These are phyloP conservation scores for Leptographium flavum DNA, from an alignment of 2,329 filamentous ascomycete genomes.

Conservation along the genomic window DNA sequence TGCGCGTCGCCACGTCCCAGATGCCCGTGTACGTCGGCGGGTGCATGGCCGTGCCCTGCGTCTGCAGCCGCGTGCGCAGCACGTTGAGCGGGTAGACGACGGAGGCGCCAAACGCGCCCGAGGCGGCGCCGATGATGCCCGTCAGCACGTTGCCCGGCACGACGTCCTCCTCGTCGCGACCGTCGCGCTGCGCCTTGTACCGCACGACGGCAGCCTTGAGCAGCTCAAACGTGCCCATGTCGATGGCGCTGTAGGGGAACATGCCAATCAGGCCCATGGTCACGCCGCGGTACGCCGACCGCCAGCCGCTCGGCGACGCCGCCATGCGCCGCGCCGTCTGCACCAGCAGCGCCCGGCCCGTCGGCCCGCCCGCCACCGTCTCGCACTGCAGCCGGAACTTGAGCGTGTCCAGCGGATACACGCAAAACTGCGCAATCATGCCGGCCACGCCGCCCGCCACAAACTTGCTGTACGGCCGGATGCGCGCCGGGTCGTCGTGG, in stretches of 20 bases:
- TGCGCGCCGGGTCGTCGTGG: constrained; percentile 64
- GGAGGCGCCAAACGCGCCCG: constrained; percentile 83
- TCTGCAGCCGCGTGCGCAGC: constrained; percentile 80
- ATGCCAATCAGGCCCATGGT: constrained; percentile 91
- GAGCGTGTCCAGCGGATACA: constrained; percentile 84
- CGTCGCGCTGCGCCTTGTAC: constrained; percentile 53
- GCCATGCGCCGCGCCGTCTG: constrained; percentile 74
- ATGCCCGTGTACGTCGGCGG: constrained; percentile 83
- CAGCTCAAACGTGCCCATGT: constrained; percentile 89
- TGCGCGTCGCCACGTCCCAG: constrained; percentile 74
- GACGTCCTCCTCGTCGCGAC: constrained; percentile 72
- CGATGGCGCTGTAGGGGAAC: constrained; percentile 95
- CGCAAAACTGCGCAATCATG: constrained; percentile 88
- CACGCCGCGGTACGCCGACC: constrained; percentile 77
- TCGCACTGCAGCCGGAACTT: constrained; percentile 85
- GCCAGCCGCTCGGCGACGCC: constrained; percentile 35
- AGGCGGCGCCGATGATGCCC: constrained; percentile 78
- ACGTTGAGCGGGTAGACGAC: constrained; percentile 93
- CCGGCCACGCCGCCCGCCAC: constrained; percentile 80
- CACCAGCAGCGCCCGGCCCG: constrained; percentile 68
- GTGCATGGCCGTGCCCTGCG: constrained; percentile 86
- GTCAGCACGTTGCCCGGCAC: constrained; percentile 70
- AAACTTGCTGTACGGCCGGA: constrained; percentile 78
- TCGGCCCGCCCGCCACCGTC: constrained; percentile 71
- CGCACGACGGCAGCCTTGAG: constrained; percentile 62